phyloP scores from a whole-genome alignment of 2,329 filamentous ascomycete genomes.

The Passalora sequoiae region DNA sequence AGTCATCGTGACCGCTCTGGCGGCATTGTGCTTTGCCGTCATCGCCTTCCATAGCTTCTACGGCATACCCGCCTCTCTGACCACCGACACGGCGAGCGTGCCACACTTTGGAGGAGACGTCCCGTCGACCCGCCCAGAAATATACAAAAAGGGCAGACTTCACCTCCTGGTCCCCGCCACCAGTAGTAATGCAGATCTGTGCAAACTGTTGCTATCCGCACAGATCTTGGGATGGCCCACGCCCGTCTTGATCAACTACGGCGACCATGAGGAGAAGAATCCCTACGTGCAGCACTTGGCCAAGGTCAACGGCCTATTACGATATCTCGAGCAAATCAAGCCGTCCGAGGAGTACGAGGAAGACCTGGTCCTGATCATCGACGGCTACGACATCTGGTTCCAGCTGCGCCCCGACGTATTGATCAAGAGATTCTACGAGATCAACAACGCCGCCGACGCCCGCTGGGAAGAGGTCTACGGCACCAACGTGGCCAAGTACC shows the following conservation, averaged over 20 bases:
- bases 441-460: conserved; percentile 40
- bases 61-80: no score
- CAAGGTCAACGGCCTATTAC: conserved; percentile 43
- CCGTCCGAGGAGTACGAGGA: conserved; percentile 42
- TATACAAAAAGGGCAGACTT: conserved; percentile 37
- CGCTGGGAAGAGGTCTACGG: conserved; percentile 29
- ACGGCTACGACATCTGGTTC: conserved; percentile 60
- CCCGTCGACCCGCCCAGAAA: no score
- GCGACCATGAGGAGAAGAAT: conserved; percentile 28
- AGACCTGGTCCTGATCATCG: conserved; percentile 60
- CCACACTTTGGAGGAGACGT: no score
- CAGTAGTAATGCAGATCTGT: conserved; percentile 48
- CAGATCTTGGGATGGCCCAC: conserved; percentile 57
- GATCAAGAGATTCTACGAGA: conserved; percentile 39
- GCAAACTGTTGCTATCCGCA: conserved; percentile 53
- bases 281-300: conserved; percentile 42
- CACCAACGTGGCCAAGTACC: conserved; percentile 34
- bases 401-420: conserved; percentile 60
- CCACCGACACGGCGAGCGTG: no score
- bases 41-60: no score
- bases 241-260: conserved; percentile 50
- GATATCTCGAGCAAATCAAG: conserved; percentile 39
- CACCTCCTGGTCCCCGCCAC: conserved; percentile 53
- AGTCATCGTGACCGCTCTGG: conserved; percentile 8
- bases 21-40: conserved; percentile 7